Evolutionary conservation across 2,329 filamentous ascomycete genomes (phyloP), one percentile per base, ranked within the genome.

Genomic region (Ascochyta clinopodiicola): DNA sequence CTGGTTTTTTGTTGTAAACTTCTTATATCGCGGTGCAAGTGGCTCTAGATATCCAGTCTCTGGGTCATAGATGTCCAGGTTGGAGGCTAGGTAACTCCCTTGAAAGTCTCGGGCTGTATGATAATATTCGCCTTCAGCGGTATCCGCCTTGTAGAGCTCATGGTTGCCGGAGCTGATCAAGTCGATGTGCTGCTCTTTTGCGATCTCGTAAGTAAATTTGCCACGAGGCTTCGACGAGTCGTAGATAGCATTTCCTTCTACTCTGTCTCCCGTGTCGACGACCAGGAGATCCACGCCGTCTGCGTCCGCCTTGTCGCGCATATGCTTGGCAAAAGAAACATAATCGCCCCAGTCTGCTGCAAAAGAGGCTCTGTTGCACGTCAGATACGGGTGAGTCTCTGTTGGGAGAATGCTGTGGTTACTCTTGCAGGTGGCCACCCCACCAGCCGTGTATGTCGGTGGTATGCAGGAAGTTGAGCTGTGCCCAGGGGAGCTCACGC

Each of bases 321-420:
- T 86, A 71, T 94, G 92, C 32, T 88, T 82, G 31, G 92, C 86
- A 72, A 99, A 97, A 6, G 94, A 97, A 67, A 98, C 84, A 76
- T 98, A 99, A 78, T 99, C 95, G 55, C 95, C 95, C 92, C 95
- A 98, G 76, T 99, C 95, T 42, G 92, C 94, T 6, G 91, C 93
- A 77, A 96, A 99, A 57, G 95, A 94, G 2, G 92, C 83, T 78
- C 89, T 92, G 52, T 13, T 25, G 25, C 17, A 37, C 8, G 61
- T 67, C 44, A 64, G 56, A 38, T 38, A 17, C 17, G 8, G 21
- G 2, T 40, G 4, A 25, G 9, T 8, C 12, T n/a, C n/a, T 31
- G 4, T 6, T 8, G 10, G 12, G 21, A 9, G 21, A 19, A 4
- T 31, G 4, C 3, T 4, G 21, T 27, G 9, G 51, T 60, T 45